Base-by-base conservation (phyloP, 148 eudicot species). In the Drosera capensis region DNA sequence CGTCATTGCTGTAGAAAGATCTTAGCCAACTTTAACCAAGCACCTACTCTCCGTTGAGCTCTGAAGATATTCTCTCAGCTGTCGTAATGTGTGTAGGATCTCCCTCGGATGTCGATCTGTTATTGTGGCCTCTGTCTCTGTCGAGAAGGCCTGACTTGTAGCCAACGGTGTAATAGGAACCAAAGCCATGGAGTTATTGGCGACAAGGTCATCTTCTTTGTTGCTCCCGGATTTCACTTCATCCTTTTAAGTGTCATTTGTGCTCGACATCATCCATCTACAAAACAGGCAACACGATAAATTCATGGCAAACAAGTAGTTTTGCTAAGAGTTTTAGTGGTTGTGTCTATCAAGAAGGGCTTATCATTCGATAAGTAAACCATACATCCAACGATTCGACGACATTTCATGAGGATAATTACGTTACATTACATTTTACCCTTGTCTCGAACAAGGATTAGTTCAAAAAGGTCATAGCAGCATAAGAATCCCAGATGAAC, bases 101-200 rank as follows among this genome's bases (percentile, higher is more conserved):
- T 82, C 64, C 53, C 57, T 49, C 25, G 75, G 82, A 34, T 15
- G 11, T 11, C n/a, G n/a, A 34, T 2, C n/a, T 5, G 38, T 34
- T 11, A 34, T 11, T 15, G 11, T 34, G 3, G n/a, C 0, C 38
- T 34, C 38, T 11, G 6, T 11, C n/a, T 34, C n/a, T 13, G 38
- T 28, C 65, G 72, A n/a, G 38, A 6, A 2, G 40, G 23, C 35
- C 52, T 13, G 50, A 25, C 21, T 67, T 9, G 11, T 13, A 34
- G 38, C 38, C 1, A 67, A 63, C 17, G 16, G 21, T n/a, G n/a
- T n/a, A 11, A 72, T 54, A 1, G 49, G 57, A 37, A 69, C 79
- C 40, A 78, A 20, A 36, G 93, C 79, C 75, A 74, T 45, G 24
- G 86, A 71, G 54, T 74, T 44, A 45, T 75, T n/a, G n/a, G n/a